These are phyloP conservation scores for Knoxdaviesia capensis DNA, from an alignment of 2,329 filamentous ascomycete genomes.

Conservation along the genomic window DNA sequence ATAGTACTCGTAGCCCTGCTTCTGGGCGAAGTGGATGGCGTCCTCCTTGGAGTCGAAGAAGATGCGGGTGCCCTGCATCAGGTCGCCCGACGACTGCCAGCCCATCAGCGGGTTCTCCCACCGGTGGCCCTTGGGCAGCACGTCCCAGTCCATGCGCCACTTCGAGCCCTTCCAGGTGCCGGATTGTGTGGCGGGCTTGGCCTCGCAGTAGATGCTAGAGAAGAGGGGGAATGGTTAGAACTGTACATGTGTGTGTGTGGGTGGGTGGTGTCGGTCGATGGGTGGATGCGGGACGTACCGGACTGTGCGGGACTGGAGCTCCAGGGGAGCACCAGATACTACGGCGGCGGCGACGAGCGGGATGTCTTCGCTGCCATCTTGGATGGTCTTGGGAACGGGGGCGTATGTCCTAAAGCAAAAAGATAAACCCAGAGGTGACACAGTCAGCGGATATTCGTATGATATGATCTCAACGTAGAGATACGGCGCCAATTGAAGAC, in stretches of 20 bases:
- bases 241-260: too few species aligned
- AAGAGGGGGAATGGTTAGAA: not conserved
- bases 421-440: too few species aligned
- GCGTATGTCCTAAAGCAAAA: slow-evolving; percentile 51
- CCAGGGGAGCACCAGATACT: slow-evolving; percentile 78
- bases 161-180: slow-evolving; percentile 65
- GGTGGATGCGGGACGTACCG: slow-evolving; percentile 36
- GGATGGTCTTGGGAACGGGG: slow-evolving; percentile 70
- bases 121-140: slow-evolving; percentile 74
- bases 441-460: not conserved
- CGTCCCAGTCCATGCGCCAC: slow-evolving; percentile 99
- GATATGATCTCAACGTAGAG: not conserved
- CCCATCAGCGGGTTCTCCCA: slow-evolving; percentile 99
- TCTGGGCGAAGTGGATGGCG: slow-evolving; percentile 86
- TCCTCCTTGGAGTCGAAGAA: slow-evolving; percentile 89
- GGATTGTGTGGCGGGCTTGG: slow-evolving; percentile 93
- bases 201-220: slow-evolving; percentile 67
- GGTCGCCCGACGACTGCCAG: slow-evolving; percentile 90
- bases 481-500: not conserved
- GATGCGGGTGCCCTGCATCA: slow-evolving; percentile 84
- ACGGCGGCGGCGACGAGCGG: slow-evolving; percentile 62
- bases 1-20: slow-evolving; percentile 98
- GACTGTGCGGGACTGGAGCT: slow-evolving; percentile 84
- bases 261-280: too few species aligned
- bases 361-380: slow-evolving; percentile 74